A percentile compares a stretch with the other conserved stretches of the same genome.
Evolutionary conservation across 371 early-diverging fungal species (phyloP).

Genomic region (Catenaria anguillulae): DNA sequence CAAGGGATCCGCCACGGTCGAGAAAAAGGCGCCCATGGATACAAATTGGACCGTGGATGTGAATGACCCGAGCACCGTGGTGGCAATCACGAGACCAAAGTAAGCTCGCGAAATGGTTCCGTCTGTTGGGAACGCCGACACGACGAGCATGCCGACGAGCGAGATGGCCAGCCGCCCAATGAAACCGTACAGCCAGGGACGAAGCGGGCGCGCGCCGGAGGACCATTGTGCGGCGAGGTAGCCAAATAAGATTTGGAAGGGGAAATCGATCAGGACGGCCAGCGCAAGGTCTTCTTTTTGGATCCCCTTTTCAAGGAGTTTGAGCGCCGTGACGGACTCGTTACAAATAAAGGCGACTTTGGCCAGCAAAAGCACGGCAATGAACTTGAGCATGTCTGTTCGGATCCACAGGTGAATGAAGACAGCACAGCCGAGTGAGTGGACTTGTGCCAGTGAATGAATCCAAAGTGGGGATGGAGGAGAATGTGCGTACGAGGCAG

Average conservation of each 20-base stretch:
- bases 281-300: conserved; percentile 86
- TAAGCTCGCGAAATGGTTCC: conserved; percentile 46
- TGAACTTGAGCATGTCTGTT: conserved; percentile 66
- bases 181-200: conserved; percentile 85
- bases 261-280: conserved; percentile 85
- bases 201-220: conserved; percentile 61
- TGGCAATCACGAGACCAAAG: conserved; percentile 62
- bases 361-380: conserved; percentile 58
- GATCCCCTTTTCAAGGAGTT: conserved; percentile 85
- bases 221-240: conserved; percentile 95
- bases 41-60: conserved; percentile 90
- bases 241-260: conserved; percentile 87
- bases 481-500: conserved; percentile 55
- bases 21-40: conserved; percentile 83
- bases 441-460: not conserved
- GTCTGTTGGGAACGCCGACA: conserved; percentile 56
- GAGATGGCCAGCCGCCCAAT: conserved; percentile 67
- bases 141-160: conserved; percentile 66
- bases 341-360: conserved; percentile 91
- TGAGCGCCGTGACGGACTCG: conserved; percentile 82
- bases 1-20: conserved; percentile 84
- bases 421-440: too few species aligned
- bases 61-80: conserved; percentile 71
- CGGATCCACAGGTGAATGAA: too few species aligned
- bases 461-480: not conserved